Conservation (phyloP, 1,284 basidiomycete species). For the Paramarasmius palmivorus region DNA sequence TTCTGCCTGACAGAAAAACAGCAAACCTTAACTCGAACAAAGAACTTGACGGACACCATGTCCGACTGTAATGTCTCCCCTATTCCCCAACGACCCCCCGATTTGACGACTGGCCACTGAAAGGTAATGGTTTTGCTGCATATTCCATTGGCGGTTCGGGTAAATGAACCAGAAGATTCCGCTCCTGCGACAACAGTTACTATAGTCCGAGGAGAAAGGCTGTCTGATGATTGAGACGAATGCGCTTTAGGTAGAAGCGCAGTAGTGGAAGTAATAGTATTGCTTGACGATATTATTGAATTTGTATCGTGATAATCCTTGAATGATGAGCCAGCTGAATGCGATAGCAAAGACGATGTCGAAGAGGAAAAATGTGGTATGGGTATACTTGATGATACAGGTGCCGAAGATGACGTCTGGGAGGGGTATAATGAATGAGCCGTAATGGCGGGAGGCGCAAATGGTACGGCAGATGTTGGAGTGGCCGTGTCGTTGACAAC, state of each 20-base stretch:
- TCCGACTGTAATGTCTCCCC: slow-evolving; percentile 73
- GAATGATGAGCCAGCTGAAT: slow-evolving; percentile 29
- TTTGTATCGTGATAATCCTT: not conserved
- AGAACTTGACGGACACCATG: slow-evolving; percentile 68
- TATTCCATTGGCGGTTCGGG: slow-evolving; percentile 51
- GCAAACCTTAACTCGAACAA: slow-evolving; percentile 72
- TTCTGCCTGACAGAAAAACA: no score
- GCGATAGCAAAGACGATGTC: slow-evolving; percentile 36
- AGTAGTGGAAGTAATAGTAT: slow-evolving; percentile 18
- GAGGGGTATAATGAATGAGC: slow-evolving; percentile 23
- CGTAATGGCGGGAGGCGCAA: slow-evolving; percentile 11
- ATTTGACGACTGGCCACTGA: slow-evolving; percentile 71
- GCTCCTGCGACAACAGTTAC: slow-evolving; percentile 54
- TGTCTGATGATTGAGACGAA: slow-evolving; percentile 21
- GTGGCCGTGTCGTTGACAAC: slow-evolving; percentile 39
- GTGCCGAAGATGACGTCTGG: slow-evolving; percentile 19
- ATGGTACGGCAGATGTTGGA: slow-evolving; percentile 22
- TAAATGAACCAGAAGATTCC: slow-evolving; percentile 58
- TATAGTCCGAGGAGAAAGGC: slow-evolving; percentile 35
- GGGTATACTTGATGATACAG: slow-evolving; percentile 29
- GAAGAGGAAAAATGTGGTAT: slow-evolving; percentile 35
- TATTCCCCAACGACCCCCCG: slow-evolving; percentile 70
- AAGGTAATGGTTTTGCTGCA: slow-evolving; percentile 66
- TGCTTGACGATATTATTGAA: slow-evolving; percentile 8
- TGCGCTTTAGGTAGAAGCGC: slow-evolving; percentile 15